Evolutionary conservation across 176 grass and related monocot genomes (phyloP).

Genomic region (Eleusine coracana): DNA sequence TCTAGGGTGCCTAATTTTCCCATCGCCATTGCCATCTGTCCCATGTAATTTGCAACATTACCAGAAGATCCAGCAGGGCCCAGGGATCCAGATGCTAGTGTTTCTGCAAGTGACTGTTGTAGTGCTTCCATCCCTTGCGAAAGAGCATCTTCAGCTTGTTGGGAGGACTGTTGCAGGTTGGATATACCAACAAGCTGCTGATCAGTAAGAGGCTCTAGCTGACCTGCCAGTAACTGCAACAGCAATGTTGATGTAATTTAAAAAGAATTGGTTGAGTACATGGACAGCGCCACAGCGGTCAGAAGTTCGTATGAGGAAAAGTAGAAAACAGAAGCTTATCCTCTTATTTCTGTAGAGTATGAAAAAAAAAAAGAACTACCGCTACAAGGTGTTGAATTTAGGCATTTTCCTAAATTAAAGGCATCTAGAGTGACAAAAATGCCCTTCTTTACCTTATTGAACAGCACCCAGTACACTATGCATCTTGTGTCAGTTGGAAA

Average conservation of each 20-base stretch:
- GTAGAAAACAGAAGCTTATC: background rate
- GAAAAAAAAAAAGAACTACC: slow-evolving; percentile 3
- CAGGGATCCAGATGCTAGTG: slow-evolving; percentile 72
- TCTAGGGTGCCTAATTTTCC: slow-evolving; percentile 90
- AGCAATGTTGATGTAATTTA: slow-evolving; percentile 17
- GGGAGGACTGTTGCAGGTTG: slow-evolving; percentile 85
- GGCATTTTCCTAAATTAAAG: background rate
- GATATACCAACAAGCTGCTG: slow-evolving; percentile 77
- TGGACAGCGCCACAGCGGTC: background rate
- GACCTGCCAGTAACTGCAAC: slow-evolving; percentile 72
- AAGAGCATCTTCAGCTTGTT: slow-evolving; percentile 88
- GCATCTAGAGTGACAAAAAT: background rate
- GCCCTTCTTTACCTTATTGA: background rate
- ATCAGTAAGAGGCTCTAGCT: slow-evolving; percentile 84
- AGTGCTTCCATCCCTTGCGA: slow-evolving; percentile 94
- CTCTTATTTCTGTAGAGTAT: background rate
- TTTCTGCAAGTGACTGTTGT: slow-evolving; percentile 86
- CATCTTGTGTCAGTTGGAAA: background rate
- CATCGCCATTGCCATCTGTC: slow-evolving; percentile 98
- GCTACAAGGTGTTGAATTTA: background rate
- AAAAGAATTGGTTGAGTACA: slow-evolving; percentile 21
- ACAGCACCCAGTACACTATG: background rate
- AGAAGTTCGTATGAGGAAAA: slow-evolving; percentile 22
- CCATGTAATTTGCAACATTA: slow-evolving; percentile 93
- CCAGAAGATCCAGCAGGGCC: slow-evolving; percentile 61